Evolutionary conservation across 345 rosid genomes (phyloP).

Genomic region (Aquilaria sinensis): DNA sequence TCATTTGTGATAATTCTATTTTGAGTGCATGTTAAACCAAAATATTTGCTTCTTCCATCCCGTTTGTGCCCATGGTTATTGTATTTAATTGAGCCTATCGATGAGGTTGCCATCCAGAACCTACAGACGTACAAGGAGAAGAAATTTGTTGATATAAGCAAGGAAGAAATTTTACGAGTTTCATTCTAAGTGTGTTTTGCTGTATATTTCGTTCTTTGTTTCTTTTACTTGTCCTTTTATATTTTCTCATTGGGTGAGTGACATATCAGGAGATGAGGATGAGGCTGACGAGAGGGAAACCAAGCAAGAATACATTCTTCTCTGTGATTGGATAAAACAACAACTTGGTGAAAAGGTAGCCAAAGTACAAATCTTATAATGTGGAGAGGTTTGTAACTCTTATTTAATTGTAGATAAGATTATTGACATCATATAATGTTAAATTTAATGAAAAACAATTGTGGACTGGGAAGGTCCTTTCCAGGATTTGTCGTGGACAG

Average conservation of each 20-base stretch:
- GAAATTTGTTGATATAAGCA: slow-evolving; percentile 97
- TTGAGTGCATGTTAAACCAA: not conserved
- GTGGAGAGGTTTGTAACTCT: slow-evolving; percentile 77
- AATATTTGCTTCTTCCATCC: not conserved
- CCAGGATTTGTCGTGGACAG: no score
- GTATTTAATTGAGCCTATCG: slow-evolving; percentile 88
- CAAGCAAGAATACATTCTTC: slow-evolving; percentile 70
- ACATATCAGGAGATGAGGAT: slow-evolving; percentile 74
- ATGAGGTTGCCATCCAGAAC: slow-evolving; percentile 97
- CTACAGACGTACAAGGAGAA: slow-evolving; percentile 94
- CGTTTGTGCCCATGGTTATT: not conserved
- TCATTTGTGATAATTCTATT: not conserved
- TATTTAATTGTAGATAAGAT: not conserved
- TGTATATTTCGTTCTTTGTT: not conserved
- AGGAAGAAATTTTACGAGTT: slow-evolving; percentile 54
- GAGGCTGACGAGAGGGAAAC: slow-evolving; percentile 85
- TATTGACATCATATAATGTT: not conserved
- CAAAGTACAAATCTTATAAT: slow-evolving; percentile 86
- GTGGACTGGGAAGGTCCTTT: slow-evolving; percentile 37
- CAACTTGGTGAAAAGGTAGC: slow-evolving; percentile 96
- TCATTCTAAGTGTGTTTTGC: not conserved
- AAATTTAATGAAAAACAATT: slow-evolving; percentile 4
- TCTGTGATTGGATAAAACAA: slow-evolving; percentile 96
- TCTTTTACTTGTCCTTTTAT: not conserved
- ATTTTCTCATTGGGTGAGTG: slow-evolving; percentile 4